Conservation (phyloP, 768 basidiomycete genomes). For the Clavulina sp. region DNA sequence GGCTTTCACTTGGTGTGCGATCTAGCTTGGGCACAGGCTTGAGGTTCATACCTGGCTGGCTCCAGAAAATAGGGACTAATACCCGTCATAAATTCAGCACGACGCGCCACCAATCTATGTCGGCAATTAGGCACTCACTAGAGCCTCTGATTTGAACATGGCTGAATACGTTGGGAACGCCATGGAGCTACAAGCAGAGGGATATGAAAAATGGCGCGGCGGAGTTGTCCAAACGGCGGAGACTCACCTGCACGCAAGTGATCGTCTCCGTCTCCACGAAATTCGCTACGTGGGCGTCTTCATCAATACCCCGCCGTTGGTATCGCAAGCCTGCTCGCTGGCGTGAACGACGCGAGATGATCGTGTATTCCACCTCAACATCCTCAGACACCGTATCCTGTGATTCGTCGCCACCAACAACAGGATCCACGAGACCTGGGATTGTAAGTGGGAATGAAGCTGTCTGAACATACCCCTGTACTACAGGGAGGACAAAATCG, state of each 20-base stretch:
- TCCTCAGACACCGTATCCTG: not conserved
- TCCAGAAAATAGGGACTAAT: slow-evolving; percentile 84
- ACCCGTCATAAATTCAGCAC: too few species aligned
- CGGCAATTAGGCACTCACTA: slow-evolving; percentile 33
- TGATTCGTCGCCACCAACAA: not conserved
- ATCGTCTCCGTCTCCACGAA: slow-evolving; percentile 93
- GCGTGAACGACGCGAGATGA: slow-evolving; percentile 73
- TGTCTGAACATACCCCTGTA: slow-evolving; percentile 84
- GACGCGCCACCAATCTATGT: not conserved
- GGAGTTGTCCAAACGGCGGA: not conserved
- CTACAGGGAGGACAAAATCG: slow-evolving; percentile 72
- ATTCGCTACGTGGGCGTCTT: slow-evolving; percentile 84
- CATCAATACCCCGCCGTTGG: slow-evolving; percentile 87
- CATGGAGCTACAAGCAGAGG: slow-evolving; percentile 40
- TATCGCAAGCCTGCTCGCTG: slow-evolving; percentile 87
- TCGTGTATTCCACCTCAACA: slow-evolving; percentile 51
- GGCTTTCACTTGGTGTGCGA: slow-evolving; percentile 51
- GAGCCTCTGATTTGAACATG: slow-evolving; percentile 88
- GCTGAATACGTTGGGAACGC: slow-evolving; percentile 59
- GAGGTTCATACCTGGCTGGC: slow-evolving; percentile 67
- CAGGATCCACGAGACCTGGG: slow-evolving; percentile 12
- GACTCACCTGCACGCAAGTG: slow-evolving; percentile 14
- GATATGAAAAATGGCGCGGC: too few species aligned
- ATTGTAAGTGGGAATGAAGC: slow-evolving; percentile 35
- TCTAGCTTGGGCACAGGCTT: slow-evolving; percentile 80